Evolutionary conservation across 2,329 filamentous ascomycete genomes (phyloP), one percentile per base, ranked within the genome.

Genomic region (Purpureocillium takamizusanense): DNA sequence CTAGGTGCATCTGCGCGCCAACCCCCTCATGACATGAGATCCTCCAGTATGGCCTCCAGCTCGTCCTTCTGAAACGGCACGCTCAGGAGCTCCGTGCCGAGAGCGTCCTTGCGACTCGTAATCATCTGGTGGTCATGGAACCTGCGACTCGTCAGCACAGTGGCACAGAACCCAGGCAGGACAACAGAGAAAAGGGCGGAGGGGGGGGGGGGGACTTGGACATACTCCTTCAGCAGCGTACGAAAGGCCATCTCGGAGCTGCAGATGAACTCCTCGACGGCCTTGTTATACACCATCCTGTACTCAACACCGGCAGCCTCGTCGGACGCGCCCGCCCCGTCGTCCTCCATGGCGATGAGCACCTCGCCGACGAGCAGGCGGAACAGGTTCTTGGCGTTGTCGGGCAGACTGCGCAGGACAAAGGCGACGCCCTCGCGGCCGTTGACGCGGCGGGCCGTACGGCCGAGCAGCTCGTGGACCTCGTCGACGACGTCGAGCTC

Each of bases 71-170:
- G 72, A 54, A 97, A 87, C 0, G 92, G 92, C 12, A 95, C 77
- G 48, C 85, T 83, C 34, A 98, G 61, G 37, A 92, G 67, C 57
- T 97, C 92, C 3, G 83, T 89, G 3, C 92, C 92, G 40, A 89
- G 68, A 0, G 76, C 74, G 58, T 98, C 90, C 55, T 90, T 90
- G 45, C 81, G 78, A 44, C 85, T 94, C 39, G 86, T 86, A 46
- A 98, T 84, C 79, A 98, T 97, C 55, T 95, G 87, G 66, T 98
- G 92, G 53, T 98, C 92, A 56, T 95, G 87, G 59, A 98, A 92
- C 61, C 80, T 84, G 47, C 12, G 18, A 4, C 36, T 41, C 38
- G 56, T 67, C 43, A 61, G 52, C 35, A 42, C 16, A 31, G 11
- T 6, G 17, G 18, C 11, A 10, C 14, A 13, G 31, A 4, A 28